Evolutionary conservation across 371 early-diverging fungal species (phyloP), one percentile per base, ranked within the genome.

Genomic region (Coemansia sp.): DNA sequence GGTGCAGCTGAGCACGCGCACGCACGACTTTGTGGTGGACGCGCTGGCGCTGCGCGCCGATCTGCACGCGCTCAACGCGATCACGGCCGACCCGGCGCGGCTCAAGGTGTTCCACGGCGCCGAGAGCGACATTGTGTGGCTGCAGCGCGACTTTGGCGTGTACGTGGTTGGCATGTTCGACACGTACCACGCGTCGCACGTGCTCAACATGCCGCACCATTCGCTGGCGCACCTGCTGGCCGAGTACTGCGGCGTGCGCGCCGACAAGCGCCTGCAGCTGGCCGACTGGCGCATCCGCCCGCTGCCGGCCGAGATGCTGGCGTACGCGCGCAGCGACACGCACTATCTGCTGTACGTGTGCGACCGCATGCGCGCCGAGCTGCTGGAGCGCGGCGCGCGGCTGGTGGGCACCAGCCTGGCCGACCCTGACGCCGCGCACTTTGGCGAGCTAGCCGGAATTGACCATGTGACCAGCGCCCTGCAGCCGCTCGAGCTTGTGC

Each of bases 231-330:
- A 85, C 69, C 75, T 99, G 39, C 77, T 99, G 51, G 82, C 89
- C 59, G 72, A 76, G 26, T 95, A 92, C 71, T 90, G 91, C 67
- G 72, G 82, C 38, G 86, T 89, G n/a, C 84, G 86, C 45, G 87
- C 95, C 0, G 93, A 99, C 77, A 99, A 99, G 68, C 82, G 84
- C 68, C 96, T 90, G 72, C 99, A 99, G 81, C 76, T 93, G 67
- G 98, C 98, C 8, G 99, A 99, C 78, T 99, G 99, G 99, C 82
- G 98, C 61, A 89, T 96, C 49, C 89, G 96, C 14, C 99, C 99
- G 1, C 66, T 98, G 31, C 90, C 97, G 0, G 76, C 77, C 20
- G 95, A 95, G 65, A 95, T 99, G 97, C 40, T 94, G 52, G 77
- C 78, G 33, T 99, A 99, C 76, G 99, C 99, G 7, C 86, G 94